phyloP scores from a whole-genome alignment of 257 asterid species.

The Marsdenia floribunda region DNA sequence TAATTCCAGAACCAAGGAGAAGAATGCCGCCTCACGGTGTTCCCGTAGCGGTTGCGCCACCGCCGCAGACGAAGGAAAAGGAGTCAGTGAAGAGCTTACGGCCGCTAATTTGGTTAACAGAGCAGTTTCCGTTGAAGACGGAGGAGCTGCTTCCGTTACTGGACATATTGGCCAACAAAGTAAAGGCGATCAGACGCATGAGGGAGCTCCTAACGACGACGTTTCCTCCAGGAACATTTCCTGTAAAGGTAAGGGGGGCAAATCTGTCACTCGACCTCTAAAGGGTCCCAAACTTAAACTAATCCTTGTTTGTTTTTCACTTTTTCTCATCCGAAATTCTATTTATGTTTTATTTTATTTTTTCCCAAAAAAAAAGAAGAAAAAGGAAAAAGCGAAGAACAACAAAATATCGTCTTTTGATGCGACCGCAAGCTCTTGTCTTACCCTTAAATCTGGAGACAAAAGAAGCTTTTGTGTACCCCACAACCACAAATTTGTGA shows the following conservation, averaged over 20 bases:
- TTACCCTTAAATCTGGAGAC: slow-evolving; percentile 16
- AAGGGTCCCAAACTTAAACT: slow-evolving; percentile 22
- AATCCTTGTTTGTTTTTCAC: background rate
- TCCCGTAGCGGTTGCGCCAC: slow-evolving; percentile 48
- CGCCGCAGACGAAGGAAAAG: slow-evolving; percentile 85
- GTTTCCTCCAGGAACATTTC: slow-evolving; percentile 84
- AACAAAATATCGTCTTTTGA: background rate
- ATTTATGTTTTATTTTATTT: background rate
- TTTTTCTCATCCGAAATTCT: slow-evolving; percentile 23
- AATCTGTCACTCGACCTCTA: slow-evolving; percentile 1
- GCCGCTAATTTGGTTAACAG: slow-evolving; percentile 89
- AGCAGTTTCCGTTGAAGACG: slow-evolving; percentile 82
- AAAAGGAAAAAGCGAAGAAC: background rate
- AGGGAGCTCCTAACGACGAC: slow-evolving; percentile 92
- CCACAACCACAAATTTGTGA: background rate
- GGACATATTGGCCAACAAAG: slow-evolving; percentile 77
- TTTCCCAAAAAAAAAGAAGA: too few species aligned
- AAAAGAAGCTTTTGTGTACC: slow-evolving; percentile 14
- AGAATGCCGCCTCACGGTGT: slow-evolving; percentile 31
- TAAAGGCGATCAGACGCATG: slow-evolving; percentile 88
- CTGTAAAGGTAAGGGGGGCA: slow-evolving; percentile 82
- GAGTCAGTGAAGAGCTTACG: slow-evolving; percentile 67
- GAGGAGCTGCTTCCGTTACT: slow-evolving; percentile 90
- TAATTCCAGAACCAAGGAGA: slow-evolving; percentile 58
- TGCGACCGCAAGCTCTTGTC: background rate